A percentile compares a stretch with the other conserved stretches of the same genome.
These are phyloP conservation scores for Sclerotinia spermophila DNA, from an alignment of 2,329 filamentous ascomycete species.

Conservation along the genomic window DNA sequence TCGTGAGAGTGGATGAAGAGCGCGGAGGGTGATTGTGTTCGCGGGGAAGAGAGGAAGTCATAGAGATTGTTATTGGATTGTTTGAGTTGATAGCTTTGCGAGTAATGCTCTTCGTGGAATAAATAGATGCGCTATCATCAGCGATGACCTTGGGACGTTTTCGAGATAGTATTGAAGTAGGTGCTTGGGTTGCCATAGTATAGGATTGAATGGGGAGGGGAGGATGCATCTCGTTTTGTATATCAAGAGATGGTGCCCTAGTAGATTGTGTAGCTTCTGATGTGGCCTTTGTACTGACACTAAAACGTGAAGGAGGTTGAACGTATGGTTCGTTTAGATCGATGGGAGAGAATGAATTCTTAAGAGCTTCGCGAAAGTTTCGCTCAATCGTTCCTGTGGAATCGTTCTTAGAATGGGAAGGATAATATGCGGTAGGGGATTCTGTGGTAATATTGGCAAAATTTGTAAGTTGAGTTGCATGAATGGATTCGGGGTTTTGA, in stretches of 20 bases:
- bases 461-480: not conserved
- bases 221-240: slow-evolving; percentile 13
- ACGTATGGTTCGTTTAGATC: slow-evolving; percentile 28
- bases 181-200: slow-evolving; percentile 18
- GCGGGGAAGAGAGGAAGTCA: slow-evolving; percentile 23
- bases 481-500: not conserved
- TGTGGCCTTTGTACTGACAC: slow-evolving; percentile 35
- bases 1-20: slow-evolving; percentile 38
- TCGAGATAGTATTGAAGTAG: slow-evolving; percentile 32
- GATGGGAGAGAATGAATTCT: slow-evolving; percentile 22
- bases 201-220: slow-evolving; percentile 15
- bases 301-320: slow-evolving; percentile 36
- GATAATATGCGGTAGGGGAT: not conserved
- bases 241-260: slow-evolving; percentile 27
- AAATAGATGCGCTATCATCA: slow-evolving; percentile 4
- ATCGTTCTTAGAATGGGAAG: slow-evolving; percentile 19
- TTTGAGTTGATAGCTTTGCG: slow-evolving; percentile 32
- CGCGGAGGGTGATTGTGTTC: not conserved
- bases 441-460: slow-evolving; percentile 1
- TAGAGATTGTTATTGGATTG: slow-evolving; percentile 34
- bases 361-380: slow-evolving; percentile 31
- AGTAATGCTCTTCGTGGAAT: slow-evolving; percentile 21
- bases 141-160: slow-evolving; percentile 29
- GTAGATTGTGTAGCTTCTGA: slow-evolving; percentile 33
- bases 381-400: slow-evolving; percentile 31